These are phyloP conservation scores for Cinnamomum chago DNA, from an alignment of 164 flowering plant genomes.

Conservation along the genomic window DNA sequence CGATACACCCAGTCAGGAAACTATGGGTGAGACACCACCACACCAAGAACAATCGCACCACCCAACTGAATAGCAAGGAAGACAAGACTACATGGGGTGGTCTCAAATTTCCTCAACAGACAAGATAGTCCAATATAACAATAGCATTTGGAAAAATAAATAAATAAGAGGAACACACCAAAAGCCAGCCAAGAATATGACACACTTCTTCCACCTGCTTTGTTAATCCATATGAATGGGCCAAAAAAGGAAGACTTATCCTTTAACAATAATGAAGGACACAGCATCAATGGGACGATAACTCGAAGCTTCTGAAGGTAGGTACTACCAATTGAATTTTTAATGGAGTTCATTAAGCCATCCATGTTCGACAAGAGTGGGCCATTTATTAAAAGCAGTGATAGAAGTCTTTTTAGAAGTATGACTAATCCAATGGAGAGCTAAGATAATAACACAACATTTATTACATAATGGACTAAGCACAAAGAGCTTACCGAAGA, in stretches of 20 bases:
- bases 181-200: no score
- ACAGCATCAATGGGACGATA: not conserved
- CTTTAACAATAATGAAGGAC: not conserved
- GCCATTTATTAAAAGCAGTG: not conserved
- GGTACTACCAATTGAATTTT: not conserved
- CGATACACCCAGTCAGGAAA: no score
- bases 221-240: no score
- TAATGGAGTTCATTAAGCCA: not conserved
- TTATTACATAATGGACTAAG: not conserved
- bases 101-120: no score
- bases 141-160: no score
- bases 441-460: not conserved
- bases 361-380: not conserved
- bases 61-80: no score
- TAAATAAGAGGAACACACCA: no score
- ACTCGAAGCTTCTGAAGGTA: not conserved
- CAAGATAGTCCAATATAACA: no score
- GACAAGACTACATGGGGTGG: no score
- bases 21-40: no score
- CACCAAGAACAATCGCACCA: no score
- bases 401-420: not conserved
- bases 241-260: not conserved
- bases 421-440: not conserved
- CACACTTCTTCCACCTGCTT: no score
- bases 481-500: constrained; percentile 43